Conservation (phyloP, 1,284 basidiomycete genomes). For the Rugosomyces carneus region DNA sequence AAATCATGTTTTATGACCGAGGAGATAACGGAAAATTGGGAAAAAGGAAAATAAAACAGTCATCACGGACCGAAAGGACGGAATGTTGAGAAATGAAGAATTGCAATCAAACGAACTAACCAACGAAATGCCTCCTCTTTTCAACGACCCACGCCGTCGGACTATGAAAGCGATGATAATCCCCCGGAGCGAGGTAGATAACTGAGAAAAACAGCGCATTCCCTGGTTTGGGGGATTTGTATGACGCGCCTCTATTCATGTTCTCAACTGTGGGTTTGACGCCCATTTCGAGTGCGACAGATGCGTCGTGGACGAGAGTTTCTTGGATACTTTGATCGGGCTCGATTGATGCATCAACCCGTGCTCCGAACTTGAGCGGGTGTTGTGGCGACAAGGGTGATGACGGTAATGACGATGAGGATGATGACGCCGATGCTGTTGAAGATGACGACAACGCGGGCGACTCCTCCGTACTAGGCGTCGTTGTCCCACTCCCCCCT, state of each 20-base stretch:
- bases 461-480: conserved; percentile 22
- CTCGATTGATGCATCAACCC: conserved; percentile 57
- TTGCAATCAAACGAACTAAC: too few species aligned
- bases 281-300: conserved; percentile 66
- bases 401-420: conserved; percentile 1
- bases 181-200: conserved; percentile 96
- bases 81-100: too few species aligned
- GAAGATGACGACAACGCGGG: not conserved
- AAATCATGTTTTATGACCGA: conserved; percentile 3
- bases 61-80: too few species aligned
- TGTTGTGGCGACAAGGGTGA: not conserved
- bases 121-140: conserved; percentile 90
- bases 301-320: conserved; percentile 56
- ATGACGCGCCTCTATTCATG: conserved; percentile 34
- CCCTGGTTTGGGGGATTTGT: conserved; percentile 52
- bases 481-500: conserved; percentile 16
- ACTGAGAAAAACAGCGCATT: conserved; percentile 90
- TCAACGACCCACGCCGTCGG: conserved; percentile 86
- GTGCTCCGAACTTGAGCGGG: conserved; percentile 45
- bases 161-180: conserved; percentile 97
- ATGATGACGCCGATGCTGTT: too few species aligned
- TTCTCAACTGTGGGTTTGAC: conserved; percentile 38
- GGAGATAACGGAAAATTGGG: conserved; percentile 20
- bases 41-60: too few species aligned
- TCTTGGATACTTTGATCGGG: conserved; percentile 46